phyloP scores from a whole-genome alignment of 768 basidiomycete species.

The Mycena chlorophos region DNA sequence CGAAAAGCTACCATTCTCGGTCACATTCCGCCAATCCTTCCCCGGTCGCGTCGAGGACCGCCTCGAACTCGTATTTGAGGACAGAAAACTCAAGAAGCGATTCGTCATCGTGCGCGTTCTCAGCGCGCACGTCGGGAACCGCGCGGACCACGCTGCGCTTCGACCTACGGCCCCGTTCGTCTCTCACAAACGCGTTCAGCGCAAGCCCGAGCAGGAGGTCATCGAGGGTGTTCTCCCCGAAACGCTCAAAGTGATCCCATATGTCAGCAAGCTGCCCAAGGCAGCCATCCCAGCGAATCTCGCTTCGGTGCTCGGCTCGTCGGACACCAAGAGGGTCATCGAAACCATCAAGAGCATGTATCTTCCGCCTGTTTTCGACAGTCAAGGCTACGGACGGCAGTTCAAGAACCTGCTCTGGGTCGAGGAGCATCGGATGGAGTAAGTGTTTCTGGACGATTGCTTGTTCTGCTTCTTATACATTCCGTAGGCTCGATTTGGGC shows the following conservation, averaged over 20 bases:
- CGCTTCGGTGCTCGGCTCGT: constrained; percentile 30
- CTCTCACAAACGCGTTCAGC: constrained; percentile 35
- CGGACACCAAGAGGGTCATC: constrained; percentile 31
- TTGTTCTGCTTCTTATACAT: background rate
- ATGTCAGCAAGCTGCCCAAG: constrained; percentile 39
- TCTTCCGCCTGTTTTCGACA: constrained; percentile 42
- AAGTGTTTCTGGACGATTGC: constrained; percentile 3
- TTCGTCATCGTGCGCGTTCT: constrained; percentile 53
- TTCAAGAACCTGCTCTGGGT: constrained; percentile 58
- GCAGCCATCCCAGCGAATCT: constrained; percentile 41
- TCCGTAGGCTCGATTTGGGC: constrained; percentile 39
- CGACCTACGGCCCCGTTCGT: constrained; percentile 48
- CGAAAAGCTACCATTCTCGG: constrained; percentile 27
- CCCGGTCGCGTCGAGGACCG: constrained; percentile 55
- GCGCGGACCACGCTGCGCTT: constrained; percentile 45
- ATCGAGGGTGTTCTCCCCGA: constrained; percentile 46
- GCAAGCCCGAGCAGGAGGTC: constrained; percentile 36
- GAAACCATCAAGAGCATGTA: constrained; percentile 33
- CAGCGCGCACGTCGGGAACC: constrained; percentile 46
- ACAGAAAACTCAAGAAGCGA: constrained; percentile 39
- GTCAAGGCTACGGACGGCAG: constrained; percentile 41
- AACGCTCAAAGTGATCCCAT: constrained; percentile 42
- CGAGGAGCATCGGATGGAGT: constrained; percentile 49
- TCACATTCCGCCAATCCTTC: constrained; percentile 36
- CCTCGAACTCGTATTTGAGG: constrained; percentile 53